A percentile compares a stretch with the other conserved stretches of the same genome.
phyloP scores from a whole-genome alignment of 2,329 filamentous ascomycete genomes.

The Fusarium tricinctum region DNA sequence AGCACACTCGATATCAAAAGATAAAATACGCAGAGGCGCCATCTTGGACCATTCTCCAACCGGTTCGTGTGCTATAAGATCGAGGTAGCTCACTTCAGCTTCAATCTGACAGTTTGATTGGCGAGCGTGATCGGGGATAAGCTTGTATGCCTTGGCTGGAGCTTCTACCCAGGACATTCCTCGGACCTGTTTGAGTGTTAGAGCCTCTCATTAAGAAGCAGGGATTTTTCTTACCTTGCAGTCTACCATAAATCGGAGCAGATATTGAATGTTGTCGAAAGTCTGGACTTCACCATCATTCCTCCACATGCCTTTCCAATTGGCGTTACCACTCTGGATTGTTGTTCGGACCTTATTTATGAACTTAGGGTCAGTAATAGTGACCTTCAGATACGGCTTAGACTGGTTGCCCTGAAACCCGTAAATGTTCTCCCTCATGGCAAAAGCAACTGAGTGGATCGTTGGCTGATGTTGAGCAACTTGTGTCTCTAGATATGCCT shows the following conservation, averaged over 20 bases:
- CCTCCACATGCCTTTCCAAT: constrained; percentile 94
- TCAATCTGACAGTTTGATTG: constrained; percentile 98
- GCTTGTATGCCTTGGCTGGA: constrained; percentile 77
- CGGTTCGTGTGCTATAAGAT: constrained; percentile 88
- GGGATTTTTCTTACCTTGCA: constrained; percentile 73
- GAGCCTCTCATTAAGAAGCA: not conserved
- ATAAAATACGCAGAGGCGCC: constrained; percentile 91
- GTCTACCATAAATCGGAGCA: constrained; percentile 98
- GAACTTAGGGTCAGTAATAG: constrained; percentile 88
- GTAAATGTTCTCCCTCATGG: constrained; percentile 90
- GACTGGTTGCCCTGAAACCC: constrained; percentile 94
- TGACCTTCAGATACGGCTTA: constrained; percentile 93
- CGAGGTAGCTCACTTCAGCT: constrained; percentile 83
- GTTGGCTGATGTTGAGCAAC: constrained; percentile 79
- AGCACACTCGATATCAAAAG: constrained; percentile 99
- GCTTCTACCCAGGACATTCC: constrained; percentile 99
- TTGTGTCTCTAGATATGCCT: constrained; percentile 82
- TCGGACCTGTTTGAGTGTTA: constrained; percentile 70
- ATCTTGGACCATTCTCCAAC: constrained; percentile 98
- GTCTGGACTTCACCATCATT: constrained; percentile 81
- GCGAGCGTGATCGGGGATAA: constrained; percentile 74
- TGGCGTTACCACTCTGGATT: constrained; percentile 82
- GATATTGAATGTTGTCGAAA: constrained; percentile 96
- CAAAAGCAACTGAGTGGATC: constrained; percentile 85
- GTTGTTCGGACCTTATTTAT: constrained; percentile 81